Base-by-base conservation (phyloP, 148 eudicot species). In the Gaultheria prostrata region DNA sequence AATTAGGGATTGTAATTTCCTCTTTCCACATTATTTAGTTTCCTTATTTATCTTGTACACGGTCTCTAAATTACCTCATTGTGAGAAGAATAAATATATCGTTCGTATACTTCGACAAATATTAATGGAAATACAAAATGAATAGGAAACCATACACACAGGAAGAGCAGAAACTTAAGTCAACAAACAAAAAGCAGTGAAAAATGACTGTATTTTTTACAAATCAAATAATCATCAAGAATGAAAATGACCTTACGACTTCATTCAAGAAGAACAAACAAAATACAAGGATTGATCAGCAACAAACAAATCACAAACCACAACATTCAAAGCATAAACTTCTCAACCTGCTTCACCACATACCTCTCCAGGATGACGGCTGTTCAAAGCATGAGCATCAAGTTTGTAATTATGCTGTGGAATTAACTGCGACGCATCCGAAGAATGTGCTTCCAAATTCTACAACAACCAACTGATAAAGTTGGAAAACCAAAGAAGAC, bases 391-490 rank as follows among this genome's bases (percentile, higher is more conserved):
- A 87, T 94, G 98, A 85, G 86, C 99, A 89, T 97, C 99, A 85
- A 97, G 99, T 92, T 94, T 97, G 97, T 97, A 97, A 81, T 94
- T 94, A 87, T 97, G 99, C 84, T 97, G 99, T 21, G 99, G 95
- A 85, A 97, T 94, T 85, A 94, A 72, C 85, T 90, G 92, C n/a
- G 98, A 87, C 28, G 93, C 95, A 85, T 94, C 98, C 59, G 93
- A 90, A 59, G 93, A 57, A 8, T 85, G 94, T 35, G 89, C 91
- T 88, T 97, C 94, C 76, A 91, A 87, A 82, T 94, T 91, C 99
- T 94, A 78, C 81, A 87, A 80, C 76, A 83, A 67, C 82, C 75
- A 69, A 80, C n/a, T 49, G 72, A 45, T 13, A 4, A 67, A 43
- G 86, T 87, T 72, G 87, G 83, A 59, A 77, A 67, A 81, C 18